Evolutionary conservation across 2,329 filamentous ascomycete species (phyloP).

Genomic region (Verticillium dahliae): DNA sequence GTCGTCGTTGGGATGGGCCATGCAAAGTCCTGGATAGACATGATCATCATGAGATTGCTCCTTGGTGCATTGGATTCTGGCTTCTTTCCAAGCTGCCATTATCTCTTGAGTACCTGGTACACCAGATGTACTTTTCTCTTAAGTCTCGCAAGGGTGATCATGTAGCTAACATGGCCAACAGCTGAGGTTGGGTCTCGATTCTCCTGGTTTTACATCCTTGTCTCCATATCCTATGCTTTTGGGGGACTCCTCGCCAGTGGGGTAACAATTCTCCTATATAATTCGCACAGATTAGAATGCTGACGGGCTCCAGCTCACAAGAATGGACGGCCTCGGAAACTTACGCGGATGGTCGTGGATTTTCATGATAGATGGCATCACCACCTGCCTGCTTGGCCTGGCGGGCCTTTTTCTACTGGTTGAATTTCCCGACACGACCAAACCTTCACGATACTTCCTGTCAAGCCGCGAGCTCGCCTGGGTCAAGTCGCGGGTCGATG

Average conservation of each 20-base stretch:
- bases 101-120: conserved; percentile 68
- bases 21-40: conserved; percentile 38
- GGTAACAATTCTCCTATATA: neutral
- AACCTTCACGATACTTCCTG: conserved; percentile 46
- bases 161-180: conserved; percentile 7
- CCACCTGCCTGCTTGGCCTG: conserved; percentile 49
- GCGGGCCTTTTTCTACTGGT: conserved; percentile 51
- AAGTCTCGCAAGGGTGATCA: no score
- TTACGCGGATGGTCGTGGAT: conserved; percentile 62
- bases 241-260: conserved; percentile 65
- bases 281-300: neutral
- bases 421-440: conserved; percentile 55
- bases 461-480: conserved; percentile 40
- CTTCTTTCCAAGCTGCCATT: conserved; percentile 66
- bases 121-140: conserved; percentile 45
- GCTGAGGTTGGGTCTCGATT: conserved; percentile 66
- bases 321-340: conserved; percentile 49
- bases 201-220: conserved; percentile 62
- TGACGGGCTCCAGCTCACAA: conserved; percentile 37
- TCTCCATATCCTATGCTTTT: conserved; percentile 59
- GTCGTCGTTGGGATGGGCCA: conserved; percentile 64
- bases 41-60: conserved; percentile 50
- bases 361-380: conserved; percentile 47
- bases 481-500: conserved; percentile 46
- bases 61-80: conserved; percentile 61